Evolutionary conservation across 1,284 basidiomycete species (phyloP).

Genomic region (Leccinum pallidistipes): DNA sequence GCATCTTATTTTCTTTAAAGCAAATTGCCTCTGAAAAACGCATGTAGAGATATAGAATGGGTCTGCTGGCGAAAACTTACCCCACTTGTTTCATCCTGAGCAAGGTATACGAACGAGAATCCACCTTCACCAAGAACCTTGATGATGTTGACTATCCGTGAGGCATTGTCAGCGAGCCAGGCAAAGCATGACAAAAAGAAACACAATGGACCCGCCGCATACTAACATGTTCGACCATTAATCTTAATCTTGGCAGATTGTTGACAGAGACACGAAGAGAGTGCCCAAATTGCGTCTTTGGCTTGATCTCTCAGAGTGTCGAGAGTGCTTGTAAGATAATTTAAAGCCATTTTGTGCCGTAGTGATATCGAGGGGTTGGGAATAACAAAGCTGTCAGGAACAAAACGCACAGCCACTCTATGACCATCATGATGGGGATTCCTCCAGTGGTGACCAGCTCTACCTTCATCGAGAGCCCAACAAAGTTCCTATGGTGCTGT

Average conservation of each 20-base stretch:
- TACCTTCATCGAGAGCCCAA: neutral
- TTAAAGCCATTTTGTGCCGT: constrained; percentile 25
- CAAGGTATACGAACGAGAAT: constrained; percentile 93
- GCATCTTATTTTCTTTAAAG: constrained; percentile 92
- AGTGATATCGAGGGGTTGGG: neutral
- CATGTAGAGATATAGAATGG: neutral
- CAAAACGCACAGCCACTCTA: neutral
- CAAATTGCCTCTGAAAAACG: constrained; percentile 71
- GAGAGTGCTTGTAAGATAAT: constrained; percentile 42
- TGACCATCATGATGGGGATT: neutral
- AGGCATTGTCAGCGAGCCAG: constrained; percentile 5
- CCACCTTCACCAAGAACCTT: constrained; percentile 93
- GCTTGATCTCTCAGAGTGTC: constrained; percentile 71
- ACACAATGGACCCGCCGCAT: neutral
- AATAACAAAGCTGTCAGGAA: neutral
- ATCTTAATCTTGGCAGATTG: constrained; percentile 87
- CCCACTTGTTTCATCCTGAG: constrained; percentile 82
- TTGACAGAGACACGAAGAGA: constrained; percentile 78
- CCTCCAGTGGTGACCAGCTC: neutral
- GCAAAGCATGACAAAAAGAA: constrained; percentile 1
- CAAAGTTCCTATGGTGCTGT: neutral
- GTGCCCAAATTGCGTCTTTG: constrained; percentile 76
- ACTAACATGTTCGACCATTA: constrained; percentile 87
- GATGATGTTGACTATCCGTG: constrained; percentile 72
- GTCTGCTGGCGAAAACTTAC: constrained; percentile 41